Base-by-base conservation (phyloP, 2,329 filamentous ascomycete genomes). In the Penicillium sp. region DNA sequence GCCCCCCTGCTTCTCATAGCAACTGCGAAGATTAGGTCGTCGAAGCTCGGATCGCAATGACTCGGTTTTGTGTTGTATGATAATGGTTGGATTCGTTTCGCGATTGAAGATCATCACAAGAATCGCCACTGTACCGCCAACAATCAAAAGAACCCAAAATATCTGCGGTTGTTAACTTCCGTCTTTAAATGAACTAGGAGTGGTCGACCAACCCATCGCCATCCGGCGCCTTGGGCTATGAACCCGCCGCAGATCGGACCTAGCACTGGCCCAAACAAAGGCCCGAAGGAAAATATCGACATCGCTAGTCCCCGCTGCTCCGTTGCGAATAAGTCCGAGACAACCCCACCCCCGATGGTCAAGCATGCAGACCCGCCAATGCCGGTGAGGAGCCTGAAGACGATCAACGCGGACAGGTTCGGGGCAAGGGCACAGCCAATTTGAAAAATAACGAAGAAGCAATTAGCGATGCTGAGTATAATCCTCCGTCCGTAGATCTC, bases 341-440 rank as follows among this genome's bases (percentile, higher is more conserved):
- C 77, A 0, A 78, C 75, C 1, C 78, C 79, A 3, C 76, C 73
- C 5, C 78, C 78, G 10, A 78, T 69, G 0, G 76, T 77, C 2
- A 80, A 29, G 39, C 69, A 69, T 4, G 64, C 69, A 3, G 62
- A 63, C 1, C 72, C 72, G 27, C 62, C 73, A n/a, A 67, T 60
- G n/a, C 85, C 85, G 6, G 82, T 81, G 50, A 89, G 83, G 72
- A 89, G 87, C 39, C 88, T 82, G 25, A 88, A 78, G 16, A 88
- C 78, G 39, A 90, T 74, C 1, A 91, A 77, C 1, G 82, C 81
- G 21, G 75, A 75, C 55, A 88, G 84, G 61, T 81, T 85, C 23
- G 82, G 75, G 0, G 82, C 77, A 9, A 81, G 83, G 1, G 84
- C 83, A 25, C 80, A 81, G 10, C 79, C 85, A 14, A 83, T 85